phyloP scores from a whole-genome alignment of 2,329 filamentous ascomycete species.

The Pseudogymnoascus sp. region DNA sequence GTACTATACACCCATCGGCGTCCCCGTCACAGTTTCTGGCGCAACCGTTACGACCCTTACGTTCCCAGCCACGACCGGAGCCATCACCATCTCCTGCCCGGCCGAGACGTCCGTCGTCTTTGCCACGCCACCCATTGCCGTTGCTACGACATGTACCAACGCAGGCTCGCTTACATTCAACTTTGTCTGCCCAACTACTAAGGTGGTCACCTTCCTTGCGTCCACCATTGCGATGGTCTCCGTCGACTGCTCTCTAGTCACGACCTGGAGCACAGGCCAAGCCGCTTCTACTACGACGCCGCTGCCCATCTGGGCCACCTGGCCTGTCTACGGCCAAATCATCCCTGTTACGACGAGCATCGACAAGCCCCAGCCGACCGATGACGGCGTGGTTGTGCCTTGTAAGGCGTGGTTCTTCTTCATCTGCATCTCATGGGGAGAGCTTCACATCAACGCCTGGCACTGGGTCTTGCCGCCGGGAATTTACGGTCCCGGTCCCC shows the following conservation, averaged over 20 bases:
- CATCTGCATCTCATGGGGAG: conserved; percentile 20
- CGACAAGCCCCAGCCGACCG: conserved; percentile 16
- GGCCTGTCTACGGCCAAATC: neutral
- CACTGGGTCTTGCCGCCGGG: conserved; percentile 17
- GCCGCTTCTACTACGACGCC: conserved; percentile 13
- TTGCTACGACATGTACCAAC: neutral
- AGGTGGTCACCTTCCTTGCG: conserved; percentile 18
- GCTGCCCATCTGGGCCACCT: conserved; percentile 15
- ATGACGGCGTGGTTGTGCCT: conserved; percentile 18
- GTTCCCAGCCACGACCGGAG: conserved; percentile 11
- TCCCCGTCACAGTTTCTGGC: conserved; percentile 13
- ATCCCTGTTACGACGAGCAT: conserved; percentile 10
- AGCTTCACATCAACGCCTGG: conserved; percentile 14
- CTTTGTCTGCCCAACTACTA: conserved; percentile 17
- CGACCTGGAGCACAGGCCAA: neutral
- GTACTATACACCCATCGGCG: neutral
- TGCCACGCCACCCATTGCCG: conserved; percentile 13
- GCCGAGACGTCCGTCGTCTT: conserved; percentile 15
- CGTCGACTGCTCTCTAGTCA: neutral
- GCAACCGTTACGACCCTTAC: conserved; percentile 18
- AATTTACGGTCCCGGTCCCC: conserved; percentile 19
- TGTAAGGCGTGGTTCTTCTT: conserved; percentile 22
- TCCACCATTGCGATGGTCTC: conserved; percentile 16
- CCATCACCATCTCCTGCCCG: conserved; percentile 15
- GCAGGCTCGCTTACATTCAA: conserved; percentile 9